Conservation (phyloP, 1,284 basidiomycete genomes). For the Chalciporus sp. region DNA sequence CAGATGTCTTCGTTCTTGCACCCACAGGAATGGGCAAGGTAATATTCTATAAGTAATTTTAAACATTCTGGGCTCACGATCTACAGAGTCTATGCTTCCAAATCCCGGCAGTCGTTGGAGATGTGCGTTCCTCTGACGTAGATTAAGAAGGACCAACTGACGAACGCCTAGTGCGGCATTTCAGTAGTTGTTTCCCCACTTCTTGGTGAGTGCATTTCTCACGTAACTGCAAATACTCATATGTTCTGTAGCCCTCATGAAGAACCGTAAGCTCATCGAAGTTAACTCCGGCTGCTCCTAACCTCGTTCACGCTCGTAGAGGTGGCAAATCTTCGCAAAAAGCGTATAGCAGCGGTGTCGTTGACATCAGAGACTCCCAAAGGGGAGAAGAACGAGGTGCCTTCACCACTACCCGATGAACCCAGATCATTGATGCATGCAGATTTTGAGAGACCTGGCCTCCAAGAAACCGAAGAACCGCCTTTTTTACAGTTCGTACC, state of each 20-base stretch:
- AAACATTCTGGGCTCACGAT: neutral
- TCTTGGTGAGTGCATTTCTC: slow-evolving; percentile 44
- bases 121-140: slow-evolving; percentile 39
- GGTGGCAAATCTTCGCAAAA: slow-evolving; percentile 60
- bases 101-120: slow-evolving; percentile 74
- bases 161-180: slow-evolving; percentile 55
- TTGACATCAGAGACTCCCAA: slow-evolving; percentile 67
- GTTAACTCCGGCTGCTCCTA: neutral
- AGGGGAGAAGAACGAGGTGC: slow-evolving; percentile 57
- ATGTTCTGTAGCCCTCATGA: slow-evolving; percentile 69
- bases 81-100: slow-evolving; percentile 81
- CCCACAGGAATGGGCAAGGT: slow-evolving; percentile 92
- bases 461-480: slow-evolving; percentile 63
- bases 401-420: neutral
- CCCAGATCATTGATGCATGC: neutral
- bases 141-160: neutral
- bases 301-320: slow-evolving; percentile 44
- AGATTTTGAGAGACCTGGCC: slow-evolving; percentile 68
- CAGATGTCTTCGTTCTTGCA: slow-evolving; percentile 80
- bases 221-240: neutral
- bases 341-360: slow-evolving; percentile 60
- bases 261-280: slow-evolving; percentile 60
- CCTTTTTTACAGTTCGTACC: slow-evolving; percentile 70
- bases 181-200: slow-evolving; percentile 82
- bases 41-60: slow-evolving; percentile 6